phyloP scores from a whole-genome alignment of 2,329 filamentous ascomycete species.

The Penicillium verrucosum region DNA sequence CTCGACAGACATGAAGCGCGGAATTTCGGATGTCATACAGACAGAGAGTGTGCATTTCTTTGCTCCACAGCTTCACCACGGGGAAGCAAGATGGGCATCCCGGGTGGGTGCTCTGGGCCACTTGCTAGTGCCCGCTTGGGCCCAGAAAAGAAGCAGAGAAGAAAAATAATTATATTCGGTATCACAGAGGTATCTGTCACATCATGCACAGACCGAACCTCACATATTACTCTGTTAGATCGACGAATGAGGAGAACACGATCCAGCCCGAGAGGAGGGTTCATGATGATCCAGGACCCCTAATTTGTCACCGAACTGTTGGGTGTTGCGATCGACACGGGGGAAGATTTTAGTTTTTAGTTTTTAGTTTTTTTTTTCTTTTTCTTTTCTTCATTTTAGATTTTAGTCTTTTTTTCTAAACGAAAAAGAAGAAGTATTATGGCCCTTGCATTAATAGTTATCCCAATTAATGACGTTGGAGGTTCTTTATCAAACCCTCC shows the following conservation, averaged over 20 bases:
- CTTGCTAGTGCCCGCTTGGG: conserved; percentile 11
- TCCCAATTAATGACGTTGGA: conserved; percentile 24
- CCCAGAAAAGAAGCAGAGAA: conserved; percentile 11
- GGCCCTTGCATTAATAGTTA: conserved; percentile 40
- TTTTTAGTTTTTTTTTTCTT: not conserved
- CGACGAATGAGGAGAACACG: conserved; percentile 29
- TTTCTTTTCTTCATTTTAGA: too few species aligned
- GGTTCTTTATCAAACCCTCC: not conserved
- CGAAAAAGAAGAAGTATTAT: conserved; percentile 4
- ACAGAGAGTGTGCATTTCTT: conserved; percentile 16
- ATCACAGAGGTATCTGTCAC: conserved; percentile 32
- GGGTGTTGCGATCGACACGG: conserved; percentile 32
- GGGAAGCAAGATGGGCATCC: conserved; percentile 20
- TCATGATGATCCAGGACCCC: conserved; percentile 23
- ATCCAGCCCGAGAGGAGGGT: conserved; percentile 22
- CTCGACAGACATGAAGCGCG: conserved; percentile 17
- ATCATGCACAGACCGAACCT: conserved; percentile 28
- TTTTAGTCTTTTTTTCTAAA: too few species aligned
- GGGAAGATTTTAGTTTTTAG: conserved; percentile 16
- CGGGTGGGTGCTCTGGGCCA: conserved; percentile 15
- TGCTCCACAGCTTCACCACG: conserved; percentile 18
- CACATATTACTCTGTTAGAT: conserved; percentile 20
- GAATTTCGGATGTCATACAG: conserved; percentile 27
- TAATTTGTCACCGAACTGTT: conserved; percentile 38
- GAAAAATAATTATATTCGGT: conserved; percentile 8